Evolutionary conservation across 169 alveolate genomes (phyloP).

Genomic region (Cryptosporidium canis): DNA sequence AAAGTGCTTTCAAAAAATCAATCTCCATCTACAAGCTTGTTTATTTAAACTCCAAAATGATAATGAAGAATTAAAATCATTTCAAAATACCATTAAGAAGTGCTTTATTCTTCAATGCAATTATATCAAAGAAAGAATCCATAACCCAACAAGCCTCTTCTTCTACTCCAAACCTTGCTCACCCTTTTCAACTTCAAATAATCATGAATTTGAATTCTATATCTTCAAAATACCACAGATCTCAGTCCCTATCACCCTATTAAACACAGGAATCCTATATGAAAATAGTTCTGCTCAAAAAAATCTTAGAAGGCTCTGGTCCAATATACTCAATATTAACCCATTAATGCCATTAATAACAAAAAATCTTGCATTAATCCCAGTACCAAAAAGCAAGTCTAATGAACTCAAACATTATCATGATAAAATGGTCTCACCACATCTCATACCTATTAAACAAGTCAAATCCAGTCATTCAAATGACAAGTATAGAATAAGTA

Average conservation of each 20-base stretch:
- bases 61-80: background rate
- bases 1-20: background rate
- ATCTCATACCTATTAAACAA: background rate
- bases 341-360: slow-evolving; percentile 45
- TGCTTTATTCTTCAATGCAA: slow-evolving; percentile 34
- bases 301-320: slow-evolving; percentile 32
- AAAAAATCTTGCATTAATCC: slow-evolving; percentile 47
- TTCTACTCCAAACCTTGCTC: background rate
- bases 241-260: slow-evolving; percentile 17
- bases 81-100: background rate
- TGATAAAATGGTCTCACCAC: slow-evolving; percentile 55
- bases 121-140: slow-evolving; percentile 12
- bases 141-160: slow-evolving; percentile 3
- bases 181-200: background rate
- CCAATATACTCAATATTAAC: slow-evolving; percentile 37
- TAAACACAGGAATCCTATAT: slow-evolving; percentile 29
- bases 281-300: background rate
- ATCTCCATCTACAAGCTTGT: slow-evolving; percentile 50
- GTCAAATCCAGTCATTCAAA: background rate
- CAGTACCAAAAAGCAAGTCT: background rate
- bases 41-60: background rate
- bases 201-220: slow-evolving; percentile 37
- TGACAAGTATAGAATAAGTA: background rate
- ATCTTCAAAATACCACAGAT: slow-evolving; percentile 21
- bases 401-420: background rate